Evolutionary conservation across 768 basidiomycete genomes (phyloP).

Genomic region (Melanogaster broomeanus): DNA sequence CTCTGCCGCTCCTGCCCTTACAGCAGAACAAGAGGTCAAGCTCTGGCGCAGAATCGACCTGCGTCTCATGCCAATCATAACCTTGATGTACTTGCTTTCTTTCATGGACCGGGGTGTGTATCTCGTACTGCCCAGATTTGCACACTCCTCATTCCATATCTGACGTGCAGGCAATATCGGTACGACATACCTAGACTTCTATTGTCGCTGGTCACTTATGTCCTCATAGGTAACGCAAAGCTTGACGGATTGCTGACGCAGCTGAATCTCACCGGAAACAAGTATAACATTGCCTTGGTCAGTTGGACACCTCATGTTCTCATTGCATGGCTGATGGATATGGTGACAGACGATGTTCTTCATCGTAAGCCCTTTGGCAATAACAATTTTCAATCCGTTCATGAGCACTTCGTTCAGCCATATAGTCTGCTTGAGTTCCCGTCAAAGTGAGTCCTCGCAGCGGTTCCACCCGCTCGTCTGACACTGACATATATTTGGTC

Average conservation of each 20-base stretch:
- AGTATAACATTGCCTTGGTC: slow-evolving; percentile 67
- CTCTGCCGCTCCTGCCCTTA: slow-evolving; percentile 10
- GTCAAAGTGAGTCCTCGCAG: slow-evolving; percentile 54
- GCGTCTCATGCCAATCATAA: slow-evolving; percentile 23
- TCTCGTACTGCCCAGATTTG: neutral
- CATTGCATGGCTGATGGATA: slow-evolving; percentile 27
- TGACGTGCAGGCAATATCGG: slow-evolving; percentile 61
- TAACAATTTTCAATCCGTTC: too few relatives aligned
- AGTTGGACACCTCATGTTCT: neutral
- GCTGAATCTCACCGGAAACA: slow-evolving; percentile 52
- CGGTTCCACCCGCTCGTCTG: neutral
- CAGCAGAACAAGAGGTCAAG: slow-evolving; percentile 48
- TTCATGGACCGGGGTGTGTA: slow-evolving; percentile 60
- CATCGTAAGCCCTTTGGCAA: too few relatives aligned
- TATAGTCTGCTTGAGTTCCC: slow-evolving; percentile 56
- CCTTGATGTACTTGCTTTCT: slow-evolving; percentile 59
- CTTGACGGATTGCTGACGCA: slow-evolving; percentile 59
- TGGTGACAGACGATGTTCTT: too few relatives aligned
- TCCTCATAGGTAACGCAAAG: slow-evolving; percentile 55
- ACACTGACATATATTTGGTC: neutral
- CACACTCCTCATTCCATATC: neutral
- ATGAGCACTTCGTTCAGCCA: slow-evolving; percentile 49
- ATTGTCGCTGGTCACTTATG: neutral
- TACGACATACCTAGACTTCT: slow-evolving; percentile 10
- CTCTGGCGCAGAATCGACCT: slow-evolving; percentile 59